Percentiles rank a stretch among this genome's conserved stretches.
phyloP scores from a whole-genome alignment of 2,329 filamentous ascomycete genomes.

The Neopestalotiopsis clavispora region DNA sequence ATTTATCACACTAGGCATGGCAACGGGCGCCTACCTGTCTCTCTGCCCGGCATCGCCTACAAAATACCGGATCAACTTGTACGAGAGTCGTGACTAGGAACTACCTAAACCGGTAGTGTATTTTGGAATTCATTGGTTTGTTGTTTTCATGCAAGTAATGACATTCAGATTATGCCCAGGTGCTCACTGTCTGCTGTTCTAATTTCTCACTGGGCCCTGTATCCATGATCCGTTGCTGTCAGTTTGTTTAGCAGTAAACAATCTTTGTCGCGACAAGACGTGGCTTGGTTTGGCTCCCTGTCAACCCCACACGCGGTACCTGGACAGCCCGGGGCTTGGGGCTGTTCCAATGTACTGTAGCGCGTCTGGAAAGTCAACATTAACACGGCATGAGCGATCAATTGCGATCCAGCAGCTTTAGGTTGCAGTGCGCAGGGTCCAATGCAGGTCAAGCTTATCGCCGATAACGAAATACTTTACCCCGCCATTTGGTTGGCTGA shows the following conservation, averaged over 20 bases:
- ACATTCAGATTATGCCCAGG: neutral
- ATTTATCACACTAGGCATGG: too few relatives aligned
- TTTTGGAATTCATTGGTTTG: neutral
- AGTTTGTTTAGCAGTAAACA: conserved; percentile 4
- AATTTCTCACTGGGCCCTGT: neutral
- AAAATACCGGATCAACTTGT: neutral
- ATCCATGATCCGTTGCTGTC: neutral
- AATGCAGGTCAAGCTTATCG: neutral
- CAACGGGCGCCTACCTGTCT: too few relatives aligned
- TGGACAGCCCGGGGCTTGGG: neutral
- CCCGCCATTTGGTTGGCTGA: neutral
- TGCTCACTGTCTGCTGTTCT: neutral
- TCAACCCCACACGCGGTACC: neutral
- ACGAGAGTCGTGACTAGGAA: neutral
- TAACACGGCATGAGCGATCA: neutral
- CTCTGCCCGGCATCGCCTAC: too few relatives aligned
- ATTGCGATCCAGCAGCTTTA: neutral
- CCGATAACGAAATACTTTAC: neutral
- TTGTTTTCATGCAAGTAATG: neutral
- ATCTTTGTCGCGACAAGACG: conserved; percentile 3
- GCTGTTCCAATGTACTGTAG: neutral
- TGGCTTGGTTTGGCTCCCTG: neutral
- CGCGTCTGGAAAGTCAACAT: neutral
- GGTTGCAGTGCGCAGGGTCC: neutral
- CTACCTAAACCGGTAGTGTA: conserved; percentile 2